These are phyloP conservation scores for Monosporascus sp. DNA, from an alignment of 2,329 filamentous ascomycete genomes.

Conservation along the genomic window DNA sequence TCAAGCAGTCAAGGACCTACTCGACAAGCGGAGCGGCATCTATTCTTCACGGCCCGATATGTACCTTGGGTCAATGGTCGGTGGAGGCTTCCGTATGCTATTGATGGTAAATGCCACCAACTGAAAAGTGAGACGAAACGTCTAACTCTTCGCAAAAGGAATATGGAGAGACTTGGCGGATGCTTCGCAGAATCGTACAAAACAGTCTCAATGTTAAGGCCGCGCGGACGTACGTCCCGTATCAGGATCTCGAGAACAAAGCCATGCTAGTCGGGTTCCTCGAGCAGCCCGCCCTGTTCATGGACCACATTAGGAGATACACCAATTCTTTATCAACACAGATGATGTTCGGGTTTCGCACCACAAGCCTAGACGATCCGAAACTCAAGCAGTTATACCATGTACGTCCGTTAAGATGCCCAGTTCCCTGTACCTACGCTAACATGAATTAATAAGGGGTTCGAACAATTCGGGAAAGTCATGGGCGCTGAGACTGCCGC, in stretches of 20 bases:
- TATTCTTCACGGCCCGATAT: conserved; percentile 41
- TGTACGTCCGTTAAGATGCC: not conserved
- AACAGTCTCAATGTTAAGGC: conserved; percentile 40
- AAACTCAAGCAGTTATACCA: conserved; percentile 19
- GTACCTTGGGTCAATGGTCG: conserved; percentile 35
- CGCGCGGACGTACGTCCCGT: conserved; percentile 44
- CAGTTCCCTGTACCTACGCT: too few species aligned
- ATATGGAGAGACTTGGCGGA: conserved; percentile 30
- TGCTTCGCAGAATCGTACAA: conserved; percentile 35
- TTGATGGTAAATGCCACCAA: conserved; percentile 9
- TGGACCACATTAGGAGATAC: conserved; percentile 37
- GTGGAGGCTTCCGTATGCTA: conserved; percentile 11
- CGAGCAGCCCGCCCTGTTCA: conserved; percentile 30
- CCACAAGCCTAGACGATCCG: conserved; percentile 29
- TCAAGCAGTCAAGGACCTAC: conserved; percentile 41
- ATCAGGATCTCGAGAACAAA: conserved; percentile 48
- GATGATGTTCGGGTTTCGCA: conserved; percentile 40
- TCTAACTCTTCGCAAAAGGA: conserved; percentile 9
- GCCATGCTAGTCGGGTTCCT: conserved; percentile 43
- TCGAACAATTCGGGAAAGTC: not conserved
- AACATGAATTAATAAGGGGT: not conserved
- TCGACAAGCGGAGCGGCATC: conserved; percentile 43
- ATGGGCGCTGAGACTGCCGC: not conserved
- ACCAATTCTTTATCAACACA: conserved; percentile 38
- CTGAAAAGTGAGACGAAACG: not conserved